Base-by-base conservation (phyloP, 1,284 basidiomycete genomes). In the Inonotus obliquus region DNA sequence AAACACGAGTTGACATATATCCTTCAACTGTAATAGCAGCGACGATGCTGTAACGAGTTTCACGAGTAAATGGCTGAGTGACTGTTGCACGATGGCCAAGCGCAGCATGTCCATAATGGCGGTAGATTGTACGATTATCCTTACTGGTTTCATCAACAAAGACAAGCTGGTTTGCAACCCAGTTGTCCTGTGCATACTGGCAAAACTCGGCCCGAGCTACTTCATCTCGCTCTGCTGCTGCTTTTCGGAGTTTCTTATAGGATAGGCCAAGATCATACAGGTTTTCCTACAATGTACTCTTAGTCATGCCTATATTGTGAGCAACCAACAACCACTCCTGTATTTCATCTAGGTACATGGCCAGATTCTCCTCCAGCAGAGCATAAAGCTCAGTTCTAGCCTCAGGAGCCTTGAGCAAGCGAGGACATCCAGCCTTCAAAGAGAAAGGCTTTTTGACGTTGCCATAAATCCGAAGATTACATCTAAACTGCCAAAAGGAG, bases 71-170 rank as follows among this genome's bases (percentile, higher is more conserved):
- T 74, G 10, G 65, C 56, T 6, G 68, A 65, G 52, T 75, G 70
- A 57, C 66, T 67, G 7, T 68, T 57, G 59, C 68, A 49, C 27
- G 21, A 2, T 21, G 21, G 9, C 48, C n/a, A 49, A 49, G 2
- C 6, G 21, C 48, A 4, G 48, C 6, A 21, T 14, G 48, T 6
- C 48, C 21, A 49, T 49, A 49, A 29, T 49, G 48, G 9, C 21
- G 7, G 14, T 49, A 49, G 21, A 49, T 49, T 2, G 48, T 49
- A 25, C 48, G 48, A 23, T 49, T 29, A 14, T 49, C 48, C 27
- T 49, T 49, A n/a, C 48, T 49, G 3, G 48, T 70, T 59, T 76
- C 72, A 64, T 76, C 74, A 14, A 71, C 71, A 63, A 76, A 76
- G 9, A 76, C 70, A 5, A 74, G 67, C 35, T 76, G 74, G 0